phyloP scores from a whole-genome alignment of 352 stramenopile species.

The Globisporangium middletonii region DNA sequence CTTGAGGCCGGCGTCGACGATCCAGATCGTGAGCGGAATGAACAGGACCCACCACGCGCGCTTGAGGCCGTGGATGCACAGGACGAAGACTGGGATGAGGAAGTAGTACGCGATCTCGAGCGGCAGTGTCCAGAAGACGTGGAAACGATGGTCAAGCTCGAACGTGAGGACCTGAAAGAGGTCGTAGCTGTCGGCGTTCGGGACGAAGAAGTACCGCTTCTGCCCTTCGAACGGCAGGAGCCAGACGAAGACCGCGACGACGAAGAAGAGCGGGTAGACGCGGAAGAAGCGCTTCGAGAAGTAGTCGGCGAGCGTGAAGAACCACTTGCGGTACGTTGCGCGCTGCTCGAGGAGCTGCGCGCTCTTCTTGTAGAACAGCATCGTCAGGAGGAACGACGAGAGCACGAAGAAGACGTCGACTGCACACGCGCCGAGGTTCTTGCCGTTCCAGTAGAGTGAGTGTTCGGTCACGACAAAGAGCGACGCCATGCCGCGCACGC shows the following conservation, averaged over 20 bases:
- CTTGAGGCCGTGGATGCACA: slow-evolving; percentile 1
- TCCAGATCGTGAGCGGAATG: slow-evolving; percentile 14
- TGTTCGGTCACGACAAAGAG: slow-evolving; percentile 20
- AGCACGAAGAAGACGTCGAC: slow-evolving; percentile 23
- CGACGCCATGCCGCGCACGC: slow-evolving; percentile 9
- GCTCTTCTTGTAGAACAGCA: slow-evolving; percentile 18
- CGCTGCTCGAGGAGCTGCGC: slow-evolving; percentile 10
- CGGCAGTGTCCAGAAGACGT: slow-evolving; percentile 48
- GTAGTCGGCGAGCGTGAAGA: slow-evolving; percentile 25
- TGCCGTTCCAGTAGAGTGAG: slow-evolving; percentile 8
- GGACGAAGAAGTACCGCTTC: slow-evolving; percentile 21
- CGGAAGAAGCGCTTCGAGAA: slow-evolving; percentile 45
- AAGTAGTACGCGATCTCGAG: slow-evolving; percentile 45
- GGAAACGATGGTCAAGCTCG: slow-evolving; percentile 21
- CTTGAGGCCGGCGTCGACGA: slow-evolving; percentile 19
- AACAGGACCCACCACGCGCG: slow-evolving; percentile 18
- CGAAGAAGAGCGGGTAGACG: slow-evolving; percentile 46
- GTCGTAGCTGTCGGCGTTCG: slow-evolving; percentile 17
- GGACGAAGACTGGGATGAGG: slow-evolving; percentile 25
- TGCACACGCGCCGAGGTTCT: slow-evolving; percentile 11
- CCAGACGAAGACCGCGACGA: slow-evolving; percentile 22
- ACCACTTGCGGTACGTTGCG: slow-evolving; percentile 10
- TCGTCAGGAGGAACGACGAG: slow-evolving; percentile 18
- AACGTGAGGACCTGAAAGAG: slow-evolving; percentile 29
- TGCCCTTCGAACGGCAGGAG: slow-evolving; percentile 27